Base-by-base conservation (phyloP, 371 early-diverging fungal species). In the Mycotypha africana region DNA sequence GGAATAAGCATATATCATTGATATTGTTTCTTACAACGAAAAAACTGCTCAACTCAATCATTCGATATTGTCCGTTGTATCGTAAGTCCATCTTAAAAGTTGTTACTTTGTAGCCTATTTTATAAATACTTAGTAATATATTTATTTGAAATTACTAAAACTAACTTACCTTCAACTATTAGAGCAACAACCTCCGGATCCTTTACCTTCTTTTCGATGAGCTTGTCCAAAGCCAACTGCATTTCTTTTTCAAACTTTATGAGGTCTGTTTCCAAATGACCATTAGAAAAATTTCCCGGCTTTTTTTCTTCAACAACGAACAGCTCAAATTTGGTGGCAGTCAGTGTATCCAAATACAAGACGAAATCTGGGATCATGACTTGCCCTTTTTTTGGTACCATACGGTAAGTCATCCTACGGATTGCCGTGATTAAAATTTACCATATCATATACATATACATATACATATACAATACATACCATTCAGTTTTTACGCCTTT, bases 301-400 rank as follows among this genome's bases (percentile, higher is more conserved):
- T 23, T 45, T 41, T 56, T 56, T 1, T 46, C 50, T 36, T 56
- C 47, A 12, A 56, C 42, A 25, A 46, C 19, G 6, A 50, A 37
- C 17, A 56, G 31, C 17, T 49, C 56, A 38, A 49, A 49, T 19
- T 46, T 56, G 3, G 36, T 42, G 5, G 22, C 37, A 1, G 56
- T 31, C 3, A 45, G 22, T 9, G 46, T 31, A 49, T 56, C 50
- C 10, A 35, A 15, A 31, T 46, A 45, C 6, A 56, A 32, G 1
- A 40, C 38, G 21, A 56, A 42, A 23, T 56, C 56, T 3, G 43
- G 50, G 10, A 50, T 50, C 50, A 50, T 41, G 7, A 36, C n/a
- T 25, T 42, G n/a, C 45, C 28, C 17, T n/a, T n/a, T n/a, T n/a
- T n/a, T n/a, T n/a, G n/a, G n/a, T n/a, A n/a, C n/a, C n/a, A n/a